Conservation (phyloP, 2,329 filamentous ascomycete species). For the Penicillium sp. region DNA sequence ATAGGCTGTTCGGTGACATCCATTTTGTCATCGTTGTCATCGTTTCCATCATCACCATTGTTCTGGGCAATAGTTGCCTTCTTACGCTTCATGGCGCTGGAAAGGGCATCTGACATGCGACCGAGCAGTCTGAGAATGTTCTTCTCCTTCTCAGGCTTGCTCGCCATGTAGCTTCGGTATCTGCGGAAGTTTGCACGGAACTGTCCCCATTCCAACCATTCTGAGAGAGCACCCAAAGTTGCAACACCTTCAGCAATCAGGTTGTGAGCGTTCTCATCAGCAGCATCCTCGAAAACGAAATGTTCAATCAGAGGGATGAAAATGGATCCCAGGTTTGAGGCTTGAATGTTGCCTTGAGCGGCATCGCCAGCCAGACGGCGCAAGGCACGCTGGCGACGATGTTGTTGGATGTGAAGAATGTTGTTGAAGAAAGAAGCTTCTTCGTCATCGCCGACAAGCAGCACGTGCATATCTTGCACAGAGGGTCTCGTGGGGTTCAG, state of each 20-base stretch:
- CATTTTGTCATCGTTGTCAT: slow-evolving; percentile 23
- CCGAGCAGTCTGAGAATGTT: slow-evolving; percentile 80
- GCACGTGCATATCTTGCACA: slow-evolving; percentile 70
- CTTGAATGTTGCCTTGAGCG: slow-evolving; percentile 63
- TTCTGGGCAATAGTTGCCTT: slow-evolving; percentile 17
- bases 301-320: slow-evolving; percentile 92
- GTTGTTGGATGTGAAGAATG: slow-evolving; percentile 83
- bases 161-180: slow-evolving; percentile 79
- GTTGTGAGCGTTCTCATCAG: slow-evolving; percentile 76
- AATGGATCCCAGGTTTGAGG: slow-evolving; percentile 79
- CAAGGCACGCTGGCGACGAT: slow-evolving; percentile 81
- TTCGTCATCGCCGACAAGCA: slow-evolving; percentile 72
- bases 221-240: slow-evolving; percentile 72
- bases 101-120: slow-evolving; percentile 76
- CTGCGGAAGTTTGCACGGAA: slow-evolving; percentile 82
- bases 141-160: slow-evolving; percentile 81
- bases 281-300: slow-evolving; percentile 81
- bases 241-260: slow-evolving; percentile 83
- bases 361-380: slow-evolving; percentile 73
- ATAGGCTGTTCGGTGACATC: slow-evolving; percentile 33
- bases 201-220: slow-evolving; percentile 84
- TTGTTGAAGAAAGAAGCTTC: slow-evolving; percentile 90
- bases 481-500: slow-evolving; percentile 68
- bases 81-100: slow-evolving; percentile 50
- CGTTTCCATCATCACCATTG: slow-evolving; percentile 23